phyloP scores from a whole-genome alignment of 345 rosid genomes.

The Linum trigynum region DNA sequence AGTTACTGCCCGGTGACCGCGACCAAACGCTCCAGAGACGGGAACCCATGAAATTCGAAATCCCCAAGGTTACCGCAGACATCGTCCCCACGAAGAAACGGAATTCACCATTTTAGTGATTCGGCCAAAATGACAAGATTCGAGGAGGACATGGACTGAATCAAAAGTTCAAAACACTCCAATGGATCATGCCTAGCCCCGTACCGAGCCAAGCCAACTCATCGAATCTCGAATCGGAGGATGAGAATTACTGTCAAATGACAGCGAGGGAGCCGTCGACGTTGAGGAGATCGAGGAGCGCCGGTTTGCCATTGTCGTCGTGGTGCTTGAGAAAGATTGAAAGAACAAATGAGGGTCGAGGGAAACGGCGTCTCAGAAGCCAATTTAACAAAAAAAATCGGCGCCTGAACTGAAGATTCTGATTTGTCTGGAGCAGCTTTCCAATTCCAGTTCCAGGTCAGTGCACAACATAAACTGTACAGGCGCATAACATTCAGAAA shows the following conservation, averaged over 20 bases:
- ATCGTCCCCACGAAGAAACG: conserved; percentile 53
- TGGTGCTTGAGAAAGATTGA: conserved; percentile 55
- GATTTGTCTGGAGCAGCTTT: conserved; percentile 34
- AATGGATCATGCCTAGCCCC: conserved; percentile 65
- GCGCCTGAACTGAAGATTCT: conserved; percentile 62
- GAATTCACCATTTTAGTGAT: conserved; percentile 85
- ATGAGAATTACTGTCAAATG: conserved; percentile 57
- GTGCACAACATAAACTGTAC: too few relatives aligned
- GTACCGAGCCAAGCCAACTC: too few relatives aligned
- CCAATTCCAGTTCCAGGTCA: too few relatives aligned
- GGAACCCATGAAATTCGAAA: conserved; percentile 68
- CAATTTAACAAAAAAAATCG: too few relatives aligned
- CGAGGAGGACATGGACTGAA: conserved; percentile 88
- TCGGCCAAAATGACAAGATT: conserved; percentile 66
- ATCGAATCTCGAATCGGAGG: conserved; percentile 29
- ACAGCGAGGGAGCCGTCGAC: conserved; percentile 38
- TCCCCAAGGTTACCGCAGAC: conserved; percentile 54
- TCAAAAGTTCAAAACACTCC: conserved; percentile 43
- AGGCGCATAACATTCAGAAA: too few relatives aligned
- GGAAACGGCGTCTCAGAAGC: conserved; percentile 56
- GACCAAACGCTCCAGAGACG: conserved; percentile 61
- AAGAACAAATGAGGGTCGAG: conserved; percentile 50
- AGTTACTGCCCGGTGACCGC: too few relatives aligned
- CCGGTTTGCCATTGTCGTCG: conserved; percentile 31
- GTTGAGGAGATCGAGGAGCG: conserved; percentile 75